A percentile compares a stretch with the other conserved stretches of the same genome.
Conservation (phyloP, 2,329 filamentous ascomycete genomes). For the Zasmidium cellare region DNA sequence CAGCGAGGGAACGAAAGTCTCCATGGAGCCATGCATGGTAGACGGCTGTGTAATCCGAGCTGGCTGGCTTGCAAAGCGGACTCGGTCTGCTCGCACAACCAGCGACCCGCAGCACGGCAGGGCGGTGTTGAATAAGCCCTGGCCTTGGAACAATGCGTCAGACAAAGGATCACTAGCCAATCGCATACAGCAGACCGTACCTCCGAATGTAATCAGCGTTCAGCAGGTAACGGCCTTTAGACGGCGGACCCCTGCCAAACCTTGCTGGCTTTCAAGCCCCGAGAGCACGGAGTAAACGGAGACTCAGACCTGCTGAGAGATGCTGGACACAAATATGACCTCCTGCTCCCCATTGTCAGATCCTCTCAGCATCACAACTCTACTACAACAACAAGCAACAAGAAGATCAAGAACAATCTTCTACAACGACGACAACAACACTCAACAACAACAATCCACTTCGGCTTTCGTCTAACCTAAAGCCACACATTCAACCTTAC, state of each 20-base stretch:
- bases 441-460: constrained; percentile 7
- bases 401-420: constrained; percentile 6
- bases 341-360: constrained; percentile 9
- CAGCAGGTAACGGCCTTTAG: not conserved
- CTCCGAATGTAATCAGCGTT: not conserved
- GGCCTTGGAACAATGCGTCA: not conserved
- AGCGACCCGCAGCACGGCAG: not conserved
- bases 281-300: not conserved
- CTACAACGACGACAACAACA: constrained; percentile 3
- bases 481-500: constrained; percentile 15
- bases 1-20: not conserved
- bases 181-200: not conserved
- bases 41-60: constrained; percentile 9
- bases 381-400: constrained; percentile 2
- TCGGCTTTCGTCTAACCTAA: constrained; percentile 19
- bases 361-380: not conserved
- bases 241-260: not conserved
- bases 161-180: not conserved
- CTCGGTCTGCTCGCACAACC: not conserved
- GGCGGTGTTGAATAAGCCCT: not conserved
- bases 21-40: not conserved
- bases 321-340: constrained; percentile 12
- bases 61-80: not conserved
- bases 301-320: not conserved
- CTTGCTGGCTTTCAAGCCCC: not conserved